Percentiles rank a stretch among this genome's conserved stretches.
Evolutionary conservation across 179 eudicot species (phyloP).

Genomic region (Carnegiea gigantea): DNA sequence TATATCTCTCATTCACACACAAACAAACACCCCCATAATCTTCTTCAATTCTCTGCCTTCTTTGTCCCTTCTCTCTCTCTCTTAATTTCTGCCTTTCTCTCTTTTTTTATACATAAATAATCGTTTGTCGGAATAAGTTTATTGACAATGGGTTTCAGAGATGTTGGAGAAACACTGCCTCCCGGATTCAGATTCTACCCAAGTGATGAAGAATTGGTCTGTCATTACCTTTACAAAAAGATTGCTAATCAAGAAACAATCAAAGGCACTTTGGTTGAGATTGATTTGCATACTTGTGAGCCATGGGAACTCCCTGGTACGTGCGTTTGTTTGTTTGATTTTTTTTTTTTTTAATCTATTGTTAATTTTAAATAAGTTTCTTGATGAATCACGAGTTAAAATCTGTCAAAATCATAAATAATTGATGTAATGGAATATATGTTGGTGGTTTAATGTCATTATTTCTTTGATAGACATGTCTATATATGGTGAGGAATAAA

Average conservation of each 20-base stretch:
- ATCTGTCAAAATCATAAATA: background rate
- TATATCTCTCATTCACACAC: background rate
- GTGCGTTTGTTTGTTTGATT: slow-evolving; percentile 11
- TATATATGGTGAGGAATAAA: background rate
- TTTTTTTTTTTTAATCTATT: no score
- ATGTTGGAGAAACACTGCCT: slow-evolving; percentile 74
- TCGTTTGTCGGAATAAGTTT: no score
- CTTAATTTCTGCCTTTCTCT: no score
- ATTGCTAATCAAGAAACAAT: slow-evolving; percentile 57
- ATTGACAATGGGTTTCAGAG: slow-evolving; percentile 62
- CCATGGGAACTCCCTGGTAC: slow-evolving; percentile 99
- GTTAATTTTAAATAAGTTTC: background rate
- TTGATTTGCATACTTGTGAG: slow-evolving; percentile 84
- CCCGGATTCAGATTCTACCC: slow-evolving; percentile 92
- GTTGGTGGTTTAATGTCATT: background rate
- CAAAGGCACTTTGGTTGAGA: slow-evolving; percentile 70
- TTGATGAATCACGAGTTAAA: background rate
- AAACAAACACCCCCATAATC: background rate
- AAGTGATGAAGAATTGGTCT: slow-evolving; percentile 85
- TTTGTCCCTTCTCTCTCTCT: background rate
- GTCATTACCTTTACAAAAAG: slow-evolving; percentile 79
- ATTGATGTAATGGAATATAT: background rate
- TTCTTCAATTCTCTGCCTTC: background rate
- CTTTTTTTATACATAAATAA: no score
- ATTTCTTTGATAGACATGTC: background rate